These are phyloP conservation scores for Nidula niveotomentosa DNA, from an alignment of 1,284 basidiomycete species.

Conservation along the genomic window DNA sequence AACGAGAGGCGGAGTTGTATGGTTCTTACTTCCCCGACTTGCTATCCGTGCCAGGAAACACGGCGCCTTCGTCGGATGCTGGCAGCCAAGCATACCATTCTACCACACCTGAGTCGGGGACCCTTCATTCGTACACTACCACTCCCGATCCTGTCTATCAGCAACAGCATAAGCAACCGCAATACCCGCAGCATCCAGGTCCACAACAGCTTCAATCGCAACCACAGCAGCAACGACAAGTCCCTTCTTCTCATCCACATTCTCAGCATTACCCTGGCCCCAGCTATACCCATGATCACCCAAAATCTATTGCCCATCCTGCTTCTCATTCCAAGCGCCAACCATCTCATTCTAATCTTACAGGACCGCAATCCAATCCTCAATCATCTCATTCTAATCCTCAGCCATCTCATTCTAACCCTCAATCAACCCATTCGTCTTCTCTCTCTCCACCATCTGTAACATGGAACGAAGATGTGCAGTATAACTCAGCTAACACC, in stretches of 20 bases:
- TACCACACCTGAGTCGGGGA: conserved; percentile 17
- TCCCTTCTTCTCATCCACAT: conserved; percentile 4
- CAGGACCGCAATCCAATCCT: conserved; percentile 1
- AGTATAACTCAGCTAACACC: background rate
- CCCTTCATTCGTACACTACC: conserved; percentile 18
- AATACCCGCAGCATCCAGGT: conserved; percentile 1
- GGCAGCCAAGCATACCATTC: conserved; percentile 14
- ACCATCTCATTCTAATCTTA: background rate
- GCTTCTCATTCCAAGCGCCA: conserved; percentile 8
- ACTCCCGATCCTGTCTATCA: conserved; percentile 18
- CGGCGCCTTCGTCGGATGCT: conserved; percentile 14
- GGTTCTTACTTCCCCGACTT: conserved; percentile 16
- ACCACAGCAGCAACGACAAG: background rate
- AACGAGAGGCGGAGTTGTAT: conserved; percentile 16
- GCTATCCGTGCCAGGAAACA: conserved; percentile 11
- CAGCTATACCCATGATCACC: background rate
- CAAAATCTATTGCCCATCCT: conserved; percentile 5
- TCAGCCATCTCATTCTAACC: conserved; percentile 12
- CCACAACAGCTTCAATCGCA: conserved; percentile 1
- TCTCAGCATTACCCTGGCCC: conserved; percentile 3
- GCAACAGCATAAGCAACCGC: conserved; percentile 1
- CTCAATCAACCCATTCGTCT: conserved; percentile 19
- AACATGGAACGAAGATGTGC: conserved; percentile 11
- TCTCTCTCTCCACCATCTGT: conserved; percentile 15
- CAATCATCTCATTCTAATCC: conserved; percentile 4